Conservation (phyloP, 139 green algal genomes). For the Dunaliella primolecta region DNA sequence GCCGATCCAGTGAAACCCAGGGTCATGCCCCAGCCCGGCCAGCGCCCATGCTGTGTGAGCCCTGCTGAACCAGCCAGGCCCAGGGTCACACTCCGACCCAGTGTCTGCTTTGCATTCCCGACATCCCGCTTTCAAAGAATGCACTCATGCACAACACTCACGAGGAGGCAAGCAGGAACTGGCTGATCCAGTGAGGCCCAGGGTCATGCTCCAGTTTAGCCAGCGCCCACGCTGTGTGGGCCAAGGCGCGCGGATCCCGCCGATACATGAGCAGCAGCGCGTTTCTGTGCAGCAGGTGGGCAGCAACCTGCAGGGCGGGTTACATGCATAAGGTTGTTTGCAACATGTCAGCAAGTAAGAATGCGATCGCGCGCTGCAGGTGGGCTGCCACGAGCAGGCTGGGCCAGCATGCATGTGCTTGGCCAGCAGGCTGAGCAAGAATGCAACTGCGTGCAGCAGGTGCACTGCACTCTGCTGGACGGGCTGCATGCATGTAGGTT, state of each 20-base stretch:
- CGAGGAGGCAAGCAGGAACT: background rate
- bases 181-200: background rate
- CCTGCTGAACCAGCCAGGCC: too few species aligned
- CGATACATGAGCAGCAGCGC: background rate
- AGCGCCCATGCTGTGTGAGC: slow-evolving; percentile 5
- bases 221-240: slow-evolving; percentile 4
- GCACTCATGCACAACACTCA: background rate
- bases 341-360: background rate
- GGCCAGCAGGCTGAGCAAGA: too few species aligned
- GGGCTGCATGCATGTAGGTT: background rate
- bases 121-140: too few species aligned
- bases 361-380: background rate
- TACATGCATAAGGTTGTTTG: background rate
- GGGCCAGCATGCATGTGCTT: too few species aligned
- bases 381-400: background rate
- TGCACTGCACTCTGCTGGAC: background rate
- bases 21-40: slow-evolving; percentile 12
- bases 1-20: slow-evolving; percentile 1
- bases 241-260: background rate
- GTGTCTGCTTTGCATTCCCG: too few species aligned
- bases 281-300: background rate
- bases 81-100: too few species aligned
- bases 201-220: slow-evolving; percentile 15
- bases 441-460: background rate
- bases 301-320: background rate